These are phyloP conservation scores for Metarhizium guizhouense DNA, from an alignment of 2,329 filamentous ascomycete genomes.

Conservation along the genomic window DNA sequence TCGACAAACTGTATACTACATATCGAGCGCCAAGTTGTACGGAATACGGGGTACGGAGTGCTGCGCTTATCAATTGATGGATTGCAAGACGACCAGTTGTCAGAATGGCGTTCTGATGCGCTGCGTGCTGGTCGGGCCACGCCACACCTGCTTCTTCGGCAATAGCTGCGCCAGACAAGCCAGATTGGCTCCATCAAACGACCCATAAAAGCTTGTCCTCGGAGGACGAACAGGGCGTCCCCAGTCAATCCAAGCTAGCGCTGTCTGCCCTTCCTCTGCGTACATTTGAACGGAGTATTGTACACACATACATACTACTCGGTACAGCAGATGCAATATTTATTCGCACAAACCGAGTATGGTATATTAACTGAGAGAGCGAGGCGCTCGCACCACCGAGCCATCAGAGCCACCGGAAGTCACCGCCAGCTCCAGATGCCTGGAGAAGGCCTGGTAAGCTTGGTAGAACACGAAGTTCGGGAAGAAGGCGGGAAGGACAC, in stretches of 20 bases:
- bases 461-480: too few relatives aligned
- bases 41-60: background rate
- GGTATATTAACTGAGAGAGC: too few relatives aligned
- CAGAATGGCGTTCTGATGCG: background rate
- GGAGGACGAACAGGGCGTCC: background rate
- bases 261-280: background rate
- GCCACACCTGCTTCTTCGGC: background rate
- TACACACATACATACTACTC: too few relatives aligned
- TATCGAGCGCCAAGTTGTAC: too few relatives aligned
- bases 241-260: background rate
- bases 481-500: too few relatives aligned
- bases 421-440: too few relatives aligned
- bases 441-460: too few relatives aligned
- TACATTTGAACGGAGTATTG: too few relatives aligned
- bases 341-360: too few relatives aligned
- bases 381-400: too few relatives aligned
- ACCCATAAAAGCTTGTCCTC: slow-evolving; percentile 1
- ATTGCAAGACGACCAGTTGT: background rate
- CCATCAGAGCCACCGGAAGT: background rate
- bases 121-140: background rate
- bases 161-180: background rate
- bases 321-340: too few relatives aligned
- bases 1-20: too few relatives aligned
- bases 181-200: background rate
- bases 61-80: background rate